A percentile compares a stretch with the other conserved stretches of the same genome.
These are phyloP conservation scores for Picea sitchensis DNA, from an alignment of 75 land plant species.

Conservation along the genomic window DNA sequence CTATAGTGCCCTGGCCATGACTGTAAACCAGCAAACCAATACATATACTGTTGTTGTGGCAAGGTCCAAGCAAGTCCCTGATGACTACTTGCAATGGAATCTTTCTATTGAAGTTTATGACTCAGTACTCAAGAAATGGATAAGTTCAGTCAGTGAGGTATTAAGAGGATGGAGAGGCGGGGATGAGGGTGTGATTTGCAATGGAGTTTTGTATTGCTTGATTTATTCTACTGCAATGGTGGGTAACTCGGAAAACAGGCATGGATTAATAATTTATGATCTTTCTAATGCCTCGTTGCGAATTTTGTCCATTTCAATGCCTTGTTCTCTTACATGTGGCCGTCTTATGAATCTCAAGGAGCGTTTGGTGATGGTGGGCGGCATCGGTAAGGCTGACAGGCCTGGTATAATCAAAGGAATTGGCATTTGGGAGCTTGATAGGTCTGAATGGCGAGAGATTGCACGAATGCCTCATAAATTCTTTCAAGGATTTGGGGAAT, in stretches of 20 bases:
- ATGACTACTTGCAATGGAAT: conserved; percentile 70
- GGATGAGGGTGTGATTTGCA: conserved; percentile 73
- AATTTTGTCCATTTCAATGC: conserved; percentile 45
- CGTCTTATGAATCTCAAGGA: conserved; percentile 73
- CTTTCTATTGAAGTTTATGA: conserved; percentile 63
- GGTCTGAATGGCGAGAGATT: conserved; percentile 67
- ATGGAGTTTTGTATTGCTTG: conserved; percentile 65
- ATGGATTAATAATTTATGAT: conserved; percentile 54
- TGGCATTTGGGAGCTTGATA: conserved; percentile 70
- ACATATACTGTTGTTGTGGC: conserved; percentile 50
- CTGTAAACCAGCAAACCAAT: conserved; percentile 37
- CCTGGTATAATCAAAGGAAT: conserved; percentile 80
- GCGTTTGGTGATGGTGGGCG: conserved; percentile 82
- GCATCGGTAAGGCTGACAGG: conserved; percentile 71
- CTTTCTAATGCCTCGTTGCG: conserved; percentile 30
- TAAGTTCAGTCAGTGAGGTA: conserved; percentile 40
- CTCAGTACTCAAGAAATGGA: conserved; percentile 44
- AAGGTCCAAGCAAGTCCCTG: conserved; percentile 70
- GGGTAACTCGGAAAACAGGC: conserved; percentile 41
- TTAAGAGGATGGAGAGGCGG: conserved; percentile 81
- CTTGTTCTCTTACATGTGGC: conserved; percentile 71
- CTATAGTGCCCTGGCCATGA: conserved; percentile 67
- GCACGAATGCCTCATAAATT: conserved; percentile 69
- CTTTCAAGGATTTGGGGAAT: conserved; percentile 83
- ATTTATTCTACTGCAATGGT: conserved; percentile 55